Base-by-base conservation (phyloP, 2,329 filamentous ascomycete species). In the Stromatinia cepivora region DNA sequence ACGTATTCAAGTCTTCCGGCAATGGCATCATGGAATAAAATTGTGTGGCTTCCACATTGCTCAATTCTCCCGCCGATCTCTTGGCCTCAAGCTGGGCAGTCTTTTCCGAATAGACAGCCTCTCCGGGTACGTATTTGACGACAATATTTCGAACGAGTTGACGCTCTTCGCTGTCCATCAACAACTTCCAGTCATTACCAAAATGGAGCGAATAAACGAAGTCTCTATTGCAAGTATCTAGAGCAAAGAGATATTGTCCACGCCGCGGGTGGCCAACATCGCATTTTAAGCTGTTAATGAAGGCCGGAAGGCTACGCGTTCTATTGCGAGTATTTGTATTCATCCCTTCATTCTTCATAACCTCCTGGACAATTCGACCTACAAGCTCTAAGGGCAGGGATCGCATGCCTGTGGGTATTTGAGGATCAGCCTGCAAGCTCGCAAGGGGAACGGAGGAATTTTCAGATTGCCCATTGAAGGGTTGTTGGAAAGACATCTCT, bases 41-140 rank as follows among this genome's bases (percentile, higher is more conserved):
- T 4, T 3, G 4, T 15, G 0, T 0, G 4, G 13, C 13, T 62
- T 25, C 25, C 6, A 5, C 28, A 61, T 9, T 1, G 0, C 2
- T 6, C 20, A 34, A 7, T 34, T 61, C 17, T 22, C 4, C 20
- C 20, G 5, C 11, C 5, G 20, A 8, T 61, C 6, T 1, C 1
- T 15, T 36, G 10, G 5, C 20, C 1, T 13, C 28, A 9, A 39
- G 36, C 36, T 13, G 2, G 11, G 10, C 36, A 39, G 36, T 11
- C 36, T 13, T 10, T 39, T 39, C 11, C 11, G 36, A 11, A 13
- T 10, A 39, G 36, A 39, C 2, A 39, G 36, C 9, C 13, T 39
- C 10, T 11, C 36, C 22, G 36, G 42, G 59, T 15, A 50, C 0
- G 10, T 36, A 50, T 36, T 62, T 50, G 31, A 63, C 22, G 20